Evolutionary conservation across 768 basidiomycete genomes (phyloP), one percentile per base, ranked within the genome.

Genomic region (Gloeostereum incarnatum): DNA sequence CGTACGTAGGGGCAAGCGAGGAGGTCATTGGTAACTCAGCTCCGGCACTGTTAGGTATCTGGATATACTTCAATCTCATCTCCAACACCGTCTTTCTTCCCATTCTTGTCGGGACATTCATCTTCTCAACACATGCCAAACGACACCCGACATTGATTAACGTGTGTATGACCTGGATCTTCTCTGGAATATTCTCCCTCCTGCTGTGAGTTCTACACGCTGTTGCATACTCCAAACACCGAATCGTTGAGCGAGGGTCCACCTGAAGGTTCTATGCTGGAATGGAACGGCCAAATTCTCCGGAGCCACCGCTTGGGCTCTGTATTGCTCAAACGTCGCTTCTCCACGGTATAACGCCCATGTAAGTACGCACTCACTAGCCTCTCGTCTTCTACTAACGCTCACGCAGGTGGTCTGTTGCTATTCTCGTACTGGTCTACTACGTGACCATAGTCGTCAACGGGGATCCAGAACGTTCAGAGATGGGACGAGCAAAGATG

Each of bases 61-160:
- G 63, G 61, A 61, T 68, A 17, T 62, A 61, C 48, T 62, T 69
- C 46, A 63, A 70, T 37, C 59, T 72, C 20, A 51, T 71, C 44
- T 57, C 62, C 38, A 64, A 71, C 53, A 66, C 65, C 36, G 52
- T 71, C 35, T 49, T 69, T 11, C 55, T 71, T 9, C 63, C 65
- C 5, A 40, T 70, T 33, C 60, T 74, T 33, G 57, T 69, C 29
- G 47, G 50, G 17, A 72, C 68, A 2, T 66, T 72, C 47, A 36
- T 72, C 5, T 50, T 69, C 30, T 61, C 66, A 6, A 60, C 51
- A 35, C 49, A 53, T 3, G 60, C 55, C 13, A 35, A 47, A 1
- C 59, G 67, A 31, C 68, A 68, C 44, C 62, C 64, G 1, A 61
- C 62, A 2, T 50, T 74, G 27, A 53, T 73, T 31, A 71, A 69